phyloP scores from a whole-genome alignment of 2,329 filamentous ascomycete species.

The Aulographum hederae region DNA sequence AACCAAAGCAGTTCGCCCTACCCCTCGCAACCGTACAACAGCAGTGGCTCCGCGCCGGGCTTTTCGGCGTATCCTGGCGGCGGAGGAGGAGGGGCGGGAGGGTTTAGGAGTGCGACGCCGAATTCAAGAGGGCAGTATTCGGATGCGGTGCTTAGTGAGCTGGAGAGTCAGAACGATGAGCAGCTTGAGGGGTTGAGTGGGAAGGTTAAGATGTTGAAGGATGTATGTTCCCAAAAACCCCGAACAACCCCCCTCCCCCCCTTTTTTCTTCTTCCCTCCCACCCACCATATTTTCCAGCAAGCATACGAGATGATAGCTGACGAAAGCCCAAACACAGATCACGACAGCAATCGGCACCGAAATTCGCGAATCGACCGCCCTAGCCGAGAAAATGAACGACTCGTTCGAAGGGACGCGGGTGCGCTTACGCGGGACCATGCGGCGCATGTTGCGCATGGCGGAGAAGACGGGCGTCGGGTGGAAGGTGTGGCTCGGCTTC shows the following conservation, averaged over 20 bases:
- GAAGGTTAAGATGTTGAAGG: constrained; percentile 78
- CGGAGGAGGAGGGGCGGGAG: constrained; percentile 1
- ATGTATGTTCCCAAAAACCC: constrained; percentile 37
- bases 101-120: constrained; percentile 24
- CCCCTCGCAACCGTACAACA: constrained; percentile 2
- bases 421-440: constrained; percentile 80
- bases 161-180: constrained; percentile 88
- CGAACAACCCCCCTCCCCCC: neutral
- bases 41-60: constrained; percentile 4
- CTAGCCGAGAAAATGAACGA: constrained; percentile 94
- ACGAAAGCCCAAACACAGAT: constrained; percentile 40
- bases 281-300: neutral
- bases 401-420: constrained; percentile 68
- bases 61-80: constrained; percentile 18
- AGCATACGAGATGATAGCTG: neutral
- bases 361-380: constrained; percentile 78
- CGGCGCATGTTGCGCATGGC: constrained; percentile 95
- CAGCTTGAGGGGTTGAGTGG: constrained; percentile 80
- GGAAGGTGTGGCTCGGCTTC: constrained; percentile 85
- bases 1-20: constrained; percentile 7
- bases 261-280: neutral
- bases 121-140: constrained; percentile 69
- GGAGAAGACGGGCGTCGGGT: constrained; percentile 80
- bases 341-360: constrained; percentile 82
- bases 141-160: constrained; percentile 74